Base-by-base conservation (phyloP, 257 asterid genomes). In the Penstemon eatonii region DNA sequence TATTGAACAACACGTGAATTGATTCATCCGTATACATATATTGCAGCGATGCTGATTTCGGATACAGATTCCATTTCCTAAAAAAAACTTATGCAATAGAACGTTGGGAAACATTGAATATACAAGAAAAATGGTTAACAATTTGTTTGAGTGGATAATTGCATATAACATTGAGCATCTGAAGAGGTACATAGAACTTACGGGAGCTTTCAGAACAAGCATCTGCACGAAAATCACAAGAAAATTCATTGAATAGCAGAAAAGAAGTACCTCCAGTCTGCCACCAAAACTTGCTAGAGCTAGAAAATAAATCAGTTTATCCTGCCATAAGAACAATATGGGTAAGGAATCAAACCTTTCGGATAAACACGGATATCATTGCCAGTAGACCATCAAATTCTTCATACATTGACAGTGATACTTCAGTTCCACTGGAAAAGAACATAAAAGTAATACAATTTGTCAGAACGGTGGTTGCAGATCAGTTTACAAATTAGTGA, bases 371-470 rank as follows among this genome's bases (percentile, higher is more conserved):
- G 55, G 81, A 74, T 65, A 89, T 64, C 76, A 70, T 79, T 69
- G 81, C 71, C 64, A 77, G 60, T 68, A 91, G 55, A 76, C 71
- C 75, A 60, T 71, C 84, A 59, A 76, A 66, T 38, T 79, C 76
- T 74, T 85, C 92, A 62, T 63, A 44, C 63, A 83, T 50, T 15
- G 79, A 76, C 39, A 89, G 56, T 50, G 90, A 83, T 82, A 81
- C 95, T 75, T 87, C 96, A 66, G 93, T 91, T 75, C 97, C 96
- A 65, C 97, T 88, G 79, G 18, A 70, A 74, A 79, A 55, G 46
- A 65, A 66, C 63, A 63, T 10, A 63, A 50, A 57, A 56, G 33
- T 12, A 45, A 69, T 41, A 55, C 38, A 74, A 52, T 36, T 50
- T 56, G 63, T 56, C 56, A 64, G 25, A 66, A 40, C 41, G 37